Conservation (phyloP, 75 land plant genomes). For the Pinus taeda region DNA sequence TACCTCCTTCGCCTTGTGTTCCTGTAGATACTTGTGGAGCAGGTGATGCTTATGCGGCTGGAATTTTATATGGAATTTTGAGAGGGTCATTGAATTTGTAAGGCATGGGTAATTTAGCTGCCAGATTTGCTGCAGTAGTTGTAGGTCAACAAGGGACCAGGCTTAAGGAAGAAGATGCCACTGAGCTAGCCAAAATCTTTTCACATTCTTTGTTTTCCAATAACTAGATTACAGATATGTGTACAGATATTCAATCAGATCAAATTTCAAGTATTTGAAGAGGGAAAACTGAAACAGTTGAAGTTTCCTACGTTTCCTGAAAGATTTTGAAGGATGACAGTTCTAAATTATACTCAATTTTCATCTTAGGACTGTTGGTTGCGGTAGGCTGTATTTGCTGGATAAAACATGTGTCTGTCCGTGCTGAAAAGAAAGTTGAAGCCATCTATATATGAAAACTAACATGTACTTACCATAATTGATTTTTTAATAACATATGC, state of each 20-base stretch:
- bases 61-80: constrained; percentile 78
- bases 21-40: constrained; percentile 97
- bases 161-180: constrained; percentile 66
- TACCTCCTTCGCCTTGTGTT: constrained; percentile 76
- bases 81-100: constrained; percentile 73
- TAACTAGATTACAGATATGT: constrained; percentile 15
- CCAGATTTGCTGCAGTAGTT: constrained; percentile 82
- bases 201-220: constrained; percentile 21
- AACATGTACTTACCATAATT: background rate
- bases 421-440: background rate
- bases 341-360: background rate
- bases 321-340: background rate
- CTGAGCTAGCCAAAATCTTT: constrained; percentile 45
- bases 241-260: constrained; percentile 38
- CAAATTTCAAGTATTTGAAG: constrained; percentile 41
- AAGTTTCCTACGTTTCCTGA: background rate
- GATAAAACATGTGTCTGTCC: background rate
- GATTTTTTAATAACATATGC: background rate
- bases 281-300: background rate
- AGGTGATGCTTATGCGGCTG: constrained; percentile 99
- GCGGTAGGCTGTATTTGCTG: background rate
- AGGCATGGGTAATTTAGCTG: constrained; percentile 79
- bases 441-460: background rate
- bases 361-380: background rate
- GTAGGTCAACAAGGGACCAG: constrained; percentile 96